Base-by-base conservation (phyloP, 192 early-diverging fungal genomes). In the Cetraspora pellucida region DNA sequence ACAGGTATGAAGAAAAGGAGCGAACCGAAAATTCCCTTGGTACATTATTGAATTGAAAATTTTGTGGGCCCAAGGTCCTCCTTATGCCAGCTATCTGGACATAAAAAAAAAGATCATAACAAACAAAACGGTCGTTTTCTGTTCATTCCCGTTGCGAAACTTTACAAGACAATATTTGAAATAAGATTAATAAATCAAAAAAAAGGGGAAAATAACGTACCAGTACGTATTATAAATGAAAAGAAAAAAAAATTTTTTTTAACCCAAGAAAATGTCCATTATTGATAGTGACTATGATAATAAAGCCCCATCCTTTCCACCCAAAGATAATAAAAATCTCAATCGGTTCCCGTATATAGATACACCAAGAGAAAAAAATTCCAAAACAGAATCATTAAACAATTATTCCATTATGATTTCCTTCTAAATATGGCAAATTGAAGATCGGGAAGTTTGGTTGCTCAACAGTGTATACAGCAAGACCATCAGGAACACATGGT, bases 261-360 rank as follows among this genome's bases (percentile, higher is more conserved):
- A 74, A 19, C 46, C 57, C 30, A 30, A n/a, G 7, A 37, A 74
- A 73, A 43, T 43, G 13, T 59, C 43, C 37, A 14, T 59, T 72
- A 30, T n/a, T 72, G 14, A 30, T 57, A 23, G 27, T 54, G 52
- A 27, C n/a, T 23, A 69, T n/a, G 45, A 75, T 45, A 59, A 75
- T 57, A 75, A 75, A 75, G 74, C 63, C 73, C 73, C 61, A 54
- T 58, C 60, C 72, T 75, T 75, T 63, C 74, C 74, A 75, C 74
- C 74, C 74, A 64, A 49, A 64, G 54, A 75, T 74, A 44, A 72
- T n/a, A 60, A 75, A 52, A 75, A 52, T 25, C 52, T 46, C 25
- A 47, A 75, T 21, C 25, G 3, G 54, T 45, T 45, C 37, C 37
- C 37, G 14, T 37, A 67, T 31, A 43, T 27, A 25, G 6, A 13